These are phyloP conservation scores for Royoungia palumana DNA, from an alignment of 768 basidiomycete species.

Conservation along the genomic window DNA sequence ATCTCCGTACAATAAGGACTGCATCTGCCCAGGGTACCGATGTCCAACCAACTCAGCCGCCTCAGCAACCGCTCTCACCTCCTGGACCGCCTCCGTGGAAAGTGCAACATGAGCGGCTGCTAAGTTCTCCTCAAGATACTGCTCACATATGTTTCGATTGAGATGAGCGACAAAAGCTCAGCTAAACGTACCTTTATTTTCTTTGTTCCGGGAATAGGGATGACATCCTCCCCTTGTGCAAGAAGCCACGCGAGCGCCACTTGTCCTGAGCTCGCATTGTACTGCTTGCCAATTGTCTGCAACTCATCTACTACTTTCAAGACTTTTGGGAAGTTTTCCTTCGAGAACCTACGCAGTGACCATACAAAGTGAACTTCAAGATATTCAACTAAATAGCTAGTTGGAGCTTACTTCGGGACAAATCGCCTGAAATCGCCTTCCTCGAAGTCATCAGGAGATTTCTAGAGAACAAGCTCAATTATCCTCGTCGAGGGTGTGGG, in stretches of 20 bases:
- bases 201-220: constrained; percentile 41
- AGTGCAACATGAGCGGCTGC: constrained; percentile 34
- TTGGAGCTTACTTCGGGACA: constrained; percentile 27
- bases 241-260: constrained; percentile 41
- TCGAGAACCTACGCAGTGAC: constrained; percentile 24
- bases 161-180: background rate
- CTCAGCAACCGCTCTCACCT: constrained; percentile 36
- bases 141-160: background rate
- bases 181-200: constrained; percentile 27
- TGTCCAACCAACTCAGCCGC: constrained; percentile 27
- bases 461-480: constrained; percentile 11
- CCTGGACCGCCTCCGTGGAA: constrained; percentile 34
- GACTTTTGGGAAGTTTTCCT: constrained; percentile 46
- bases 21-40: constrained; percentile 17
- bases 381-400: background rate
- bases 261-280: constrained; percentile 38
- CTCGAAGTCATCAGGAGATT: constrained; percentile 33
- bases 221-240: constrained; percentile 35
- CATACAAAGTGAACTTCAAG: background rate
- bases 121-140: constrained; percentile 48
- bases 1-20: constrained; percentile 15
- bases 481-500: background rate
- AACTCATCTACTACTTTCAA: constrained; percentile 36
- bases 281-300: constrained; percentile 30
- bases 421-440: constrained; percentile 22